Base-by-base conservation (phyloP, 208 protist species). In the Giardia duodenalis region DNA sequence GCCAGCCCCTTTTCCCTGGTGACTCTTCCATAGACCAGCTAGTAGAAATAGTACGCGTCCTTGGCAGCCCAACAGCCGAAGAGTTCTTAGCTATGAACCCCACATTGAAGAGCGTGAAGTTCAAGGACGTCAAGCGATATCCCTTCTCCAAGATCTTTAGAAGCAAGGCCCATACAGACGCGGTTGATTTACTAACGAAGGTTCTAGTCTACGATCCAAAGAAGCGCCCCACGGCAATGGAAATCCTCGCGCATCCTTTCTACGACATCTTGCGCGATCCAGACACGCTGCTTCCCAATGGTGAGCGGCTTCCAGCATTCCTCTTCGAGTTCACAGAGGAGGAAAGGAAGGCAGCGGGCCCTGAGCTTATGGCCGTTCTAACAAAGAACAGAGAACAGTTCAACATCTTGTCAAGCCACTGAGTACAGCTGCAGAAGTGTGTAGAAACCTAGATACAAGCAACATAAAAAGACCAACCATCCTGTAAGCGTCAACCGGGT, bases 91-190 rank as follows among this genome's bases (percentile, higher is more conserved):
- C 95, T 3, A 98, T 98, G 97, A 98, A 98, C 94, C 94, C 95
- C 47, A 96, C 96, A 91, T 97, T 98, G 93, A 96, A 95, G 44
- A 44, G 39, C 10, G 92, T 89, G 22, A 3, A 45, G 30, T 98
- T 99, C 86, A 97, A 98, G 2, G 96, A 96, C 67, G 97, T 99
- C 47, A 97, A 96, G 92, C 94, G 97, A 1, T 96, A 98, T 87
- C 96, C 97, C 47, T 99, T 97, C 97, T 92, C 93, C 30, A 97
- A 96, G 93, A 94, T 97, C 43, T 95, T 93, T 44, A 19, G 87
- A 0, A 3, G 0, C 88, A 47, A 46, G 30, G 46, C 90, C 39
- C 88, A 92, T 44, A 0, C 0, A 4, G n/a, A 91, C 2, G 94
- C 95, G 0, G 44, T 94, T 2, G 67, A 92, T 1, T 47, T 94